Percentiles rank a stretch among this genome's conserved stretches.
These are phyloP conservation scores for Microbotryomycetes sp. DNA, from an alignment of 1,284 basidiomycete species.

Conservation along the genomic window DNA sequence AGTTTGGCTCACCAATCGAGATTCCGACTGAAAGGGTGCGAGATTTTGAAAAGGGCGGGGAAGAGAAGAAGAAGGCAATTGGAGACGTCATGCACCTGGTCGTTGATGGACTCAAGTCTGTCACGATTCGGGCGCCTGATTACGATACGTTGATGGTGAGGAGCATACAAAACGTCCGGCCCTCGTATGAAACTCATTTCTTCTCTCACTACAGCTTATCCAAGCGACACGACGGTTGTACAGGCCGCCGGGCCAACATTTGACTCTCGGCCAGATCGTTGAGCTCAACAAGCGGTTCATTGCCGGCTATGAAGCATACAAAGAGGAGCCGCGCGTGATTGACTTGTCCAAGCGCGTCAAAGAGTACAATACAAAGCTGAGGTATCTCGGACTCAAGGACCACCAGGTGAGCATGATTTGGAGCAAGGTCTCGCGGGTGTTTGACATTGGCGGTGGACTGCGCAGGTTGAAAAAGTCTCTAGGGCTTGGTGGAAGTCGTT, in stretches of 20 bases:
- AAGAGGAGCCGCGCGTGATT: conserved; percentile 84
- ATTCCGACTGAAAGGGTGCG: conserved; percentile 78
- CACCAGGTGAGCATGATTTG: conserved; percentile 64
- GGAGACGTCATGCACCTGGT: conserved; percentile 83
- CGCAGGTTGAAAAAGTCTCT: conserved; percentile 51
- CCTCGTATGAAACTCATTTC: background rate
- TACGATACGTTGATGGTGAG: conserved; percentile 94
- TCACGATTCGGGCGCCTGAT: conserved; percentile 92
- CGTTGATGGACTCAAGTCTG: conserved; percentile 93
- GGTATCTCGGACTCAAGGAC: conserved; percentile 92
- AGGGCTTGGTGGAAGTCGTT: conserved; percentile 71
- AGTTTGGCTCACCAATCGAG: conserved; percentile 87
- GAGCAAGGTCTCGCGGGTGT: too few relatives aligned
- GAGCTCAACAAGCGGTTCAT: conserved; percentile 92
- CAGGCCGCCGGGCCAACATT: conserved; percentile 86
- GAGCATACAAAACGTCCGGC: background rate
- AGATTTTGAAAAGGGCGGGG: conserved; percentile 84
- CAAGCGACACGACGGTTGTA: conserved; percentile 94
- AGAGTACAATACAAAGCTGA: conserved; percentile 83
- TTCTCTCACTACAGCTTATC: conserved; percentile 56
- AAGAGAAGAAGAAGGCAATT: conserved; percentile 83
- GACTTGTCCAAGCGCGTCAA: conserved; percentile 76
- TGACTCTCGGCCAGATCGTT: conserved; percentile 92
- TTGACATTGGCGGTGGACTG: too few relatives aligned
- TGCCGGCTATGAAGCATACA: conserved; percentile 80